Evolutionary conservation across 331 rosid species (phyloP), one percentile per base, ranked within the genome.

Genomic region (Telfairia occidentalis): DNA sequence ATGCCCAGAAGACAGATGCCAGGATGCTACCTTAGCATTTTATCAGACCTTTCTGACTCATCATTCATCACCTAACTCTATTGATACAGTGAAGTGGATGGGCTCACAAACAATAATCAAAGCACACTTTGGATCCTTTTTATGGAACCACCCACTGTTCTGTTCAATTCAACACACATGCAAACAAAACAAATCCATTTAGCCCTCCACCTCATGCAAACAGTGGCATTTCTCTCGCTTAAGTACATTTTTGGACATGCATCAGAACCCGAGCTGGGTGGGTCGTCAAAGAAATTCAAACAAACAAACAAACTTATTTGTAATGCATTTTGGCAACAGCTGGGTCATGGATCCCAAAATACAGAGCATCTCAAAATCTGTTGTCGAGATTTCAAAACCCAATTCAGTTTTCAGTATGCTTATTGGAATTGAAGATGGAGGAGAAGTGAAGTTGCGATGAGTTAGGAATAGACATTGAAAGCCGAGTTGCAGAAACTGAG

Each of bases 381-480:
- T n/a, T n/a, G n/a, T n/a, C n/a, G n/a, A n/a, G n/a, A n/a, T 9
- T 26, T 69, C 10, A 11, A 32, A 32, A 16, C 42, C 69, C 35
- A 32, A 18, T 32, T 60, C 57, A 43, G 37, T 29, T 71, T 16
- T 71, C 43, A 19, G 46, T 16, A 28, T 29, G 75, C 75, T 69
- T 71, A 50, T 71, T 71, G 59, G 43, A 71, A 46, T 3, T 29
- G 42, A 71, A 71, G 16, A 71, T 28, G 58, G 29, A 46, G 75
- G 75, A 71, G 24, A 45, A 69, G 55, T 70, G 24, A 26, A 19
- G 30, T 3, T 12, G 69, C 2, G 23, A 23, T 23, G 63, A 23
- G 48, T 65, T 65, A 9, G 96, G 97, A 23, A 85, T 90, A 67
- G 99, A 90, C 61, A 95, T 95, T 16, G 97, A 95, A 54, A 95